Evolutionary conservation across 163 green algal species (phyloP).

Genomic region (Scenedesmus sp.): DNA sequence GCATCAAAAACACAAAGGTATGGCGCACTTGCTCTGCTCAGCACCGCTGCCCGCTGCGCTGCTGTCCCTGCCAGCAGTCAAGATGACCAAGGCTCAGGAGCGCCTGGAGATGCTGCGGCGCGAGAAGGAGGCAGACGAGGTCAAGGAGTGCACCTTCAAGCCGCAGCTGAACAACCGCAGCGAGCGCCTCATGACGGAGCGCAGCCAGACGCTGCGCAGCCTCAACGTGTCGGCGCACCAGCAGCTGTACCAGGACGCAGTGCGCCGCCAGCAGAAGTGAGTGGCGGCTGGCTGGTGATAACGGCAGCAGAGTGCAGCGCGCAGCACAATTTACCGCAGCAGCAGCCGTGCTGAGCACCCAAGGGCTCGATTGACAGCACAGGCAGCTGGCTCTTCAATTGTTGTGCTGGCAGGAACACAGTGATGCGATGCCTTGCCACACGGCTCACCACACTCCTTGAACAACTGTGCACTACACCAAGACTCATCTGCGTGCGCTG

Average conservation of each 20-base stretch:
- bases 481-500: not conserved
- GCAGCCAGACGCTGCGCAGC: constrained; percentile 48
- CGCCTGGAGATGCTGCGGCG: constrained; percentile 61
- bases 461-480: not conserved
- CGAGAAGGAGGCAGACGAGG: constrained; percentile 62
- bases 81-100: constrained; percentile 60
- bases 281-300: not conserved
- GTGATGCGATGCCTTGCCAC: too few relatives aligned
- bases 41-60: not conserved
- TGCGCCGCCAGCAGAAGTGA: constrained; percentile 68
- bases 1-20: too few relatives aligned
- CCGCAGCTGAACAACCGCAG: constrained; percentile 71
- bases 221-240: constrained; percentile 73
- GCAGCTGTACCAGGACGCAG: constrained; percentile 82
- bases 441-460: not conserved
- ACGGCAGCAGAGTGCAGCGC: not conserved
- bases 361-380: not conserved
- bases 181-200: constrained; percentile 58
- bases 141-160: constrained; percentile 81
- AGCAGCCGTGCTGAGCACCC: not conserved
- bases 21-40: not conserved
- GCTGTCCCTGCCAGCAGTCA: not conserved
- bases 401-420: not conserved
- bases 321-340: not conserved
- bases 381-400: not conserved